phyloP scores from a whole-genome alignment of 257 asterid species.

The Buddleja alternifolia region DNA sequence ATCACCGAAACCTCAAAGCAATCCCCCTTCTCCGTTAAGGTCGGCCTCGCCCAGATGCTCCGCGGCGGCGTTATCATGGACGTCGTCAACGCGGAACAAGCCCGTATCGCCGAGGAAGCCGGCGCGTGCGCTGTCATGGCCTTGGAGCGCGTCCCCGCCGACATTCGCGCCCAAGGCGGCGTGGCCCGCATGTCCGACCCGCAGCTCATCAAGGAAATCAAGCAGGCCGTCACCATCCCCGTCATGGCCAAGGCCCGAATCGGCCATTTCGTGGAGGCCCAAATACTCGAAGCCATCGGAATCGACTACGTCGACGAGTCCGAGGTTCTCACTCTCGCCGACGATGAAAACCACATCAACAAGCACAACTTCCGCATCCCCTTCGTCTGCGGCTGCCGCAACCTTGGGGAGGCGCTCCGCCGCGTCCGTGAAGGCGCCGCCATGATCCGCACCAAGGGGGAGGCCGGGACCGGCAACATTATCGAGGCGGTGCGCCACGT shows the following conservation, averaged over 20 bases:
- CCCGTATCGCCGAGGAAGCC: constrained; percentile 95
- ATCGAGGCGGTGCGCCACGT: constrained; percentile 97
- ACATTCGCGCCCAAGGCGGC: constrained; percentile 90
- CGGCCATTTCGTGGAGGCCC: constrained; percentile 94
- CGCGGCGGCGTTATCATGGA: constrained; percentile 97
- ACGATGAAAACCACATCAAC: constrained; percentile 80
- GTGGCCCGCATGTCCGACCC: constrained; percentile 97
- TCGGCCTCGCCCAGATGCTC: constrained; percentile 95
- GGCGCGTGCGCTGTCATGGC: constrained; percentile 99
- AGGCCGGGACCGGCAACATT: constrained; percentile 88
- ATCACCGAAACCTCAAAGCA: constrained; percentile 76
- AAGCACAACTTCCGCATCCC: constrained; percentile 94
- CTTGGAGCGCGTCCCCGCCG: constrained; percentile 91
- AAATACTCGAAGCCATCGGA: constrained; percentile 83
- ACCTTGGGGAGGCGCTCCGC: constrained; percentile 91
- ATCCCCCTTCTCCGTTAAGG: constrained; percentile 91
- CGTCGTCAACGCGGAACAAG: constrained; percentile 88
- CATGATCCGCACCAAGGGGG: constrained; percentile 91
- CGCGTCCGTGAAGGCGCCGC: constrained; percentile 94
- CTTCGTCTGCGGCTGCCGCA: constrained; percentile 95
- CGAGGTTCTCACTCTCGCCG: constrained; percentile 84
- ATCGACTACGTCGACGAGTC: constrained; percentile 87
- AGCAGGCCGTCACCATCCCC: constrained; percentile 85
- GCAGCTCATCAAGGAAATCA: constrained; percentile 78
- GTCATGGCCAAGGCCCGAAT: constrained; percentile 94